Evolutionary conservation across 2,329 filamentous ascomycete genomes (phyloP).

Genomic region (Diaporthe sp.): DNA sequence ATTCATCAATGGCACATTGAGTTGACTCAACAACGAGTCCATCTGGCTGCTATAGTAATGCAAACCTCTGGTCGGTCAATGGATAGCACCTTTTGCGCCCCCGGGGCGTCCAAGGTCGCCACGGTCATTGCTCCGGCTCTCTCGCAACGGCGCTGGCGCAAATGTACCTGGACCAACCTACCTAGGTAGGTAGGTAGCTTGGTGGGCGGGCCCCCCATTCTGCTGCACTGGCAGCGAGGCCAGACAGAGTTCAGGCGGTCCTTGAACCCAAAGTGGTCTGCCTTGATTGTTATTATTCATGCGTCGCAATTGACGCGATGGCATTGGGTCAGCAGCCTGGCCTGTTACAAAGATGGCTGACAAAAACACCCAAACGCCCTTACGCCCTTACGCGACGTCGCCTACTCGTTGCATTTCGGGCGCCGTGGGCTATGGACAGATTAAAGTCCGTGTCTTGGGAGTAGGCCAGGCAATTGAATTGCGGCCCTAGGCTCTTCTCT

Average conservation of each 20-base stretch:
- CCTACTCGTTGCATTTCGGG: neutral
- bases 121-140: neutral
- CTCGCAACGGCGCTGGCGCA: neutral
- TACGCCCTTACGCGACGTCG: neutral
- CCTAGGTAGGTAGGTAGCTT: neutral
- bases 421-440: neutral
- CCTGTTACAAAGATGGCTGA: slow-evolving; percentile 3
- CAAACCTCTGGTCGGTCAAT: neutral
- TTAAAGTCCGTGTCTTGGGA: neutral
- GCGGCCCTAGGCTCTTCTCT: neutral
- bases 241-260: slow-evolving; percentile 15
- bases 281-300: slow-evolving; percentile 27
- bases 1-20: slow-evolving; percentile 22
- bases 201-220: neutral
- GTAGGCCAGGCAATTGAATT: neutral
- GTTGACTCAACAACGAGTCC: slow-evolving; percentile 24
- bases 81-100: neutral
- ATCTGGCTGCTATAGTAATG: neutral
- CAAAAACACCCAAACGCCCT: neutral
- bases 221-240: neutral
- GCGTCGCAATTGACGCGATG: slow-evolving; percentile 13
- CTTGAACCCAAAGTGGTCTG: slow-evolving; percentile 14
- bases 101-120: neutral
- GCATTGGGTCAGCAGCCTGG: neutral
- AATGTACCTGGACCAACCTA: neutral